Base-by-base conservation (phyloP, 192 early-diverging fungal genomes). In the Linnemannia exigua region DNA sequence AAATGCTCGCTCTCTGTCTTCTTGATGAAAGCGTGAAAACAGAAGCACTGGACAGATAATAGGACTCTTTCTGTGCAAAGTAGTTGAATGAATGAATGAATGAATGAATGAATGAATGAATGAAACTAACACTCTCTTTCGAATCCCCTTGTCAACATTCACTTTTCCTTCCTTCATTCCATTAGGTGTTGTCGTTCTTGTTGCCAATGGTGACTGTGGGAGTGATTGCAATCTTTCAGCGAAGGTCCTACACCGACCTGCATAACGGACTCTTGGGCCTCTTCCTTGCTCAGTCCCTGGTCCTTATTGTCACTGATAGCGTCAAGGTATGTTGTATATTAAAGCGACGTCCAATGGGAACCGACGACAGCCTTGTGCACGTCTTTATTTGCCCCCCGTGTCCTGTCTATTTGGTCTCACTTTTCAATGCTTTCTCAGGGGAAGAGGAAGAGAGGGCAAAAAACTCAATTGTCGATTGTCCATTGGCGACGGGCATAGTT, bases 241-340 rank as follows among this genome's bases (percentile, higher is more conserved):
- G 77, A 46, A 81, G 74, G 47, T 91, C 79, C 28, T 79, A 88
- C 41, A 78, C 80, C 15, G 88, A 89, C 72, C 70, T 79, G 33
- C 88, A 89, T 50, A 82, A 89, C 74, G 80, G 77, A 50, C 72
- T 76, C 61, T 58, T 88, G 85, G 90, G 91, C 0, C 81, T 92
- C 19, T 78, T 84, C 16, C 80, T 91, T 11, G 71, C 88, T 3
- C 86, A 89, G 28, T 46, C 87, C 5, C 69, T 91, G 63, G 90
- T 88, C 1, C 73, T 91, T 12, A 88, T 89, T 72, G 87, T 92
- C 48, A 92, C 91, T 9, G 86, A 91, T 22, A 74, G 89, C 15
- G 74, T 92, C 58, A 92, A 92, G 82, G 89, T 90, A 84, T 54
- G 17, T 25, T 25, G 9, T 19, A 3, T 9, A 11, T 31, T 67